Evolutionary conservation across 495 filamentous ascomycete genomes (phyloP), one percentile per base, ranked within the genome.

Genomic region (Hyaloscypha variabilis): DNA sequence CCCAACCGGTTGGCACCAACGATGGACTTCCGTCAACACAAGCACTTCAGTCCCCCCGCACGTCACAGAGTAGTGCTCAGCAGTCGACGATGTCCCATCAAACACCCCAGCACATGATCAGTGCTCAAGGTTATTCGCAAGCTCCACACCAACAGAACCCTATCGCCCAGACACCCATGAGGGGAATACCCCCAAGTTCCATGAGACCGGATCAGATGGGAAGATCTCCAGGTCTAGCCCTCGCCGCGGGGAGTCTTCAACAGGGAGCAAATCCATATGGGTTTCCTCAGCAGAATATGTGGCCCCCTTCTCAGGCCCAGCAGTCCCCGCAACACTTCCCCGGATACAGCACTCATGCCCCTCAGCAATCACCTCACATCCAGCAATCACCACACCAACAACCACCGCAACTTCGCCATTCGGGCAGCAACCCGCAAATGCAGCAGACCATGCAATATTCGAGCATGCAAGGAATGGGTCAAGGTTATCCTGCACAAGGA

Each of bases 401-500:
- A 8, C 81, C 84, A 30, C 83, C 86, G 28, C 87, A 88, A 64
- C 78, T 88, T 19, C 88, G 85, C 29, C 89, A 89, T 77, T 85
- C 77, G 67, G 81, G 73, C 76, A 83, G 68, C 66, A 85, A 75
- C 55, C 79, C 85, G 49, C 87, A 89, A 73, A 83, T 89, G 72
- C 84, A 87, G 68, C 80, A 83, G 59, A 77, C 69, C 69, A 77
- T 87, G 73, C 82, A 82, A 61, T 88, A 88, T 63, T 77, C 84
- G 25, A 79, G 81, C 5, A 88, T 90, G 82, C 85, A 83, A 53
- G 79, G 81, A 42, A 80, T 90, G 74, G 72, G 79, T 23, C 83
- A 87, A 73, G 79, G 80, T 53, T 82, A 82, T 65, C 71, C 71
- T 14, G 69, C 84, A 39, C 74, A 79, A 21, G 77, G 76, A 51